Percentiles rank a stretch among this genome's conserved stretches.
Evolutionary conservation across 371 early-diverging fungal genomes (phyloP).

Genomic region (Mortierella sp.): DNA sequence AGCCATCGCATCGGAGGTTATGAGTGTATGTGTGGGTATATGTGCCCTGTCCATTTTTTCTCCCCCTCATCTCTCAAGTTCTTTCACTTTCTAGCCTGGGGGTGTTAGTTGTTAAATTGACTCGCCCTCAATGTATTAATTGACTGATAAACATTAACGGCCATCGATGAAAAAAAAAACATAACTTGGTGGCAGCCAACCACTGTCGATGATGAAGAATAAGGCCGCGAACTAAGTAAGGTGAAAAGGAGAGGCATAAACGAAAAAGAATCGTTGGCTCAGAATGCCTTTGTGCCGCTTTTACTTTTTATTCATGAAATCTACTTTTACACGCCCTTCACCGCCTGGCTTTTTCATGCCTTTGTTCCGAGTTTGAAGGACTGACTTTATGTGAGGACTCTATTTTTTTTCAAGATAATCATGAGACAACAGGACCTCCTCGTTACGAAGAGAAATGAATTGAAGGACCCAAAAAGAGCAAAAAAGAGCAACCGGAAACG

Average conservation of each 20-base stretch:
- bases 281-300: slow-evolving; percentile 11
- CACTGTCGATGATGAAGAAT: background rate
- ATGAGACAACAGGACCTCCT: background rate
- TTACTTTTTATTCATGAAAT: background rate
- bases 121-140: too few relatives aligned
- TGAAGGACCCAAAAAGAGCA: too few relatives aligned
- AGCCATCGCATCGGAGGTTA: background rate
- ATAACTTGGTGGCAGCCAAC: background rate
- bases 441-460: too few relatives aligned
- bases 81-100: too few relatives aligned
- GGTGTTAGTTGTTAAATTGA: too few relatives aligned
- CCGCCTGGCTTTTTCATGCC: background rate
- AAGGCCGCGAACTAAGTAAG: background rate
- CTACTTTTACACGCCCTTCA: too few relatives aligned
- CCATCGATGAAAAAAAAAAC: background rate
- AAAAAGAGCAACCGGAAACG: too few relatives aligned
- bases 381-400: background rate
- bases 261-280: background rate
- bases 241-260: background rate
- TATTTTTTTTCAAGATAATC: background rate
- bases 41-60: background rate
- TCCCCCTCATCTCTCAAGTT: too few relatives aligned
- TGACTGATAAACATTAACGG: too few relatives aligned
- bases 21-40: background rate
- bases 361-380: background rate